Evolutionary conservation across 2,329 filamentous ascomycete species (phyloP), one percentile per base, ranked within the genome.

Genomic region (Chrysoporthe austroafricana): DNA sequence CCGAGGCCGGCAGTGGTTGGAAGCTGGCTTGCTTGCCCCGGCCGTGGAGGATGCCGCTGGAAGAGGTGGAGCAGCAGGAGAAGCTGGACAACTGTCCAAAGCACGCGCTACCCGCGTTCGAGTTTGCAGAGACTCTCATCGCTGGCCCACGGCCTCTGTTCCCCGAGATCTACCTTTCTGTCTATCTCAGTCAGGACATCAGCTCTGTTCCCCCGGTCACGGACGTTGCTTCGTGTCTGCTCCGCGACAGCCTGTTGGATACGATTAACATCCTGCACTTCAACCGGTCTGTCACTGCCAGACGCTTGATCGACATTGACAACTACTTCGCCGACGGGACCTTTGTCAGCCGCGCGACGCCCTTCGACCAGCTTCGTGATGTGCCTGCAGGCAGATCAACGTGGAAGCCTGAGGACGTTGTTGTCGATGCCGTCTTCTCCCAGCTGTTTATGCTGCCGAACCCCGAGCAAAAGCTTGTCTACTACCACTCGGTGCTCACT

Each of bases 401-500:
- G 0, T 99, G 96, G 95, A 99, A 99, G 79, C 94, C 96, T 0
- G 96, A 99, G 80, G 96, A 99, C 79, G 91, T 98, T 68, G 92
- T 92, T 3, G 93, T 99, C n/a, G 96, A 99, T 78, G 94, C 95
- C 5, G 93, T 98, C 67, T 99, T 99, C 79, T 97, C 94, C 1
- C 95, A 98, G 78, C 85, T 99, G 54, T 92, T 97, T 76, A 91
- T 93, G 77, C 86, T 99, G 48, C 96, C 96, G 4, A 85, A 84
- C 3, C 89, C 96, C 0, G 93, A 97, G 79, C 94, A 97, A 80
- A 97, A 97, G 79, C 85, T 97, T 1, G 93, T 99, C 11, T 99
- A 97, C 80, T 99, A 97, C 78, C 96, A 99, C 79, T 91, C 94
- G 0, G 89, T 98, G 2, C 88, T 99, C 62, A 98, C 95, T 0